Conservation (phyloP, 2,329 filamentous ascomycete genomes). For the Aspergillus glaucus region DNA sequence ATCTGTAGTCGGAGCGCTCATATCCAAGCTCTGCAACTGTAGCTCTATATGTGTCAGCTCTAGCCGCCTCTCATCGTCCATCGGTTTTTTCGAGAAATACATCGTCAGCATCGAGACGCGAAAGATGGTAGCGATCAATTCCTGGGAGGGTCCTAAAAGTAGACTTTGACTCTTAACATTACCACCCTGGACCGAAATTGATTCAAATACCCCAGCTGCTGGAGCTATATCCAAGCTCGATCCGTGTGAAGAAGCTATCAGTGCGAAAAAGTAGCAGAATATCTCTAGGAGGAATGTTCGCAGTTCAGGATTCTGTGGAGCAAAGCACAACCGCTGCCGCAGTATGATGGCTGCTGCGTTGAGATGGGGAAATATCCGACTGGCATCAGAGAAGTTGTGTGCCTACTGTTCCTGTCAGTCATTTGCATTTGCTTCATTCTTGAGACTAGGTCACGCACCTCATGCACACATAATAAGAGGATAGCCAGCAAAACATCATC, state of each 20-base stretch:
- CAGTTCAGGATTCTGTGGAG: background rate
- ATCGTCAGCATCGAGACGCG: background rate
- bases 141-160: constrained; percentile 2
- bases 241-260: constrained; percentile 2
- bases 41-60: background rate
- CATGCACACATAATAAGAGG: constrained; percentile 5
- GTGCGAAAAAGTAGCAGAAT: constrained; percentile 7
- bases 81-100: background rate
- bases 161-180: background rate
- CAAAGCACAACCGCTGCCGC: background rate
- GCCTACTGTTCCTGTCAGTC: background rate
- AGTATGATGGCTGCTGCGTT: constrained; percentile 6
- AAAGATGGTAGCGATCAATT: constrained; percentile 3
- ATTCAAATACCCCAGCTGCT: constrained; percentile 1
- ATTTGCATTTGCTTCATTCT: background rate
- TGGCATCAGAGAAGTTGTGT: constrained; percentile 2
- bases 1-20: background rate
- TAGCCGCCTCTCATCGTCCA: background rate
- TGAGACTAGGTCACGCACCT: background rate
- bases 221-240: background rate
- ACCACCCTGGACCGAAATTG: background rate
- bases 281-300: constrained; percentile 2
- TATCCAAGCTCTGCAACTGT: background rate
- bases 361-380: constrained; percentile 5
- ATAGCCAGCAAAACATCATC: constrained; percentile 4